Conservation (phyloP, 768 basidiomycete genomes). For the Macrolepiota fuliginosa region DNA sequence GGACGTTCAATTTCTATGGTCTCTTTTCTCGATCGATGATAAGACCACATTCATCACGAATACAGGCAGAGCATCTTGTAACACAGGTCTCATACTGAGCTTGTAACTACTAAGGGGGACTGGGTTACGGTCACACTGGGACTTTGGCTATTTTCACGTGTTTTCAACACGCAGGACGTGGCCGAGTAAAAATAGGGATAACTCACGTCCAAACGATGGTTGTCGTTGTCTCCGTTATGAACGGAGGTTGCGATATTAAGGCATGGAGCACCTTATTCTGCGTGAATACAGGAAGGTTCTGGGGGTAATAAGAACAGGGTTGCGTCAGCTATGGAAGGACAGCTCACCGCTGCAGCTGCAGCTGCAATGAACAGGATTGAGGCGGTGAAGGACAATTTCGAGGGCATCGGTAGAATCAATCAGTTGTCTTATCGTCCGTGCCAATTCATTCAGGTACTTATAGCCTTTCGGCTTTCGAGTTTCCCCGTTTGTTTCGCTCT, state of each 20-base stretch:
- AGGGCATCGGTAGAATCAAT: neutral
- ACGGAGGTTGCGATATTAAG: neutral
- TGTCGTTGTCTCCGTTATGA: neutral
- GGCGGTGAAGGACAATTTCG: neutral
- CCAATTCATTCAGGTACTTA: neutral
- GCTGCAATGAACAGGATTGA: neutral
- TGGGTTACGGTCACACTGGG: neutral
- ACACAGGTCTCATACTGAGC: neutral
- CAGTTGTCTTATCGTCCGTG: neutral
- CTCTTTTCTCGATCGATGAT: too few species aligned
- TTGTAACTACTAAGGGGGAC: neutral
- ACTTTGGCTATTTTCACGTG: neutral
- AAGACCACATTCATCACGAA: neutral
- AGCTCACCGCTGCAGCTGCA: neutral
- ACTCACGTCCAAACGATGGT: slow-evolving; percentile 8
- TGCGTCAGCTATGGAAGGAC: neutral
- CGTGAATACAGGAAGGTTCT: slow-evolving; percentile 1
- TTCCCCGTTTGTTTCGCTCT: neutral
- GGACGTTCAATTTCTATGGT: too few species aligned
- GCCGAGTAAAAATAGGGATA: neutral
- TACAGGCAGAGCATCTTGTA: neutral
- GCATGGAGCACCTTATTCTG: slow-evolving; percentile 1
- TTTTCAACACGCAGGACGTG: neutral
- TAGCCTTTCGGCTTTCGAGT: neutral
- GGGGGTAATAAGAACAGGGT: neutral